Conservation (phyloP, 2,329 filamentous ascomycete species). For the Cladosporium sp. region DNA sequence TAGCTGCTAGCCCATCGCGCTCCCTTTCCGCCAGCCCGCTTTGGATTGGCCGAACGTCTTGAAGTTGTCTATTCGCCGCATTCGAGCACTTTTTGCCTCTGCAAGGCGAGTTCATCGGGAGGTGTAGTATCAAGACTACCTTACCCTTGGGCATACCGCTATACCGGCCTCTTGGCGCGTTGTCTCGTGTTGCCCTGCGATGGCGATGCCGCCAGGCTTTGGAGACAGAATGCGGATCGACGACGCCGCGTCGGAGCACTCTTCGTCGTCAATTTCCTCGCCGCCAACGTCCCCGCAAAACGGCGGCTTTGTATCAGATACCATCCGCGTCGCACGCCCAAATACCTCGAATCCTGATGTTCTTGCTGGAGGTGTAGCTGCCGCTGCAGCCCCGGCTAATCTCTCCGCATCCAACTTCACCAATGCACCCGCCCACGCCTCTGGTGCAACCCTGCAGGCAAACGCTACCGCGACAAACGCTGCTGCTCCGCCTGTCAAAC, state of each 20-base stretch:
- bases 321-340: slow-evolving; percentile 23
- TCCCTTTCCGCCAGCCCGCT: slow-evolving; percentile 1
- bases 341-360: slow-evolving; percentile 16
- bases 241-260: slow-evolving; percentile 18
- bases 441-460: too few relatives aligned
- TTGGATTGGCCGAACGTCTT: slow-evolving; percentile 13
- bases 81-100: neutral
- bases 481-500: slow-evolving; percentile 27
- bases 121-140: neutral
- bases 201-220: slow-evolving; percentile 18
- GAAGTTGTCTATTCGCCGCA: neutral
- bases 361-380: slow-evolving; percentile 32
- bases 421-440: slow-evolving; percentile 3
- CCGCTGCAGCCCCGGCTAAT: slow-evolving; percentile 24
- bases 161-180: slow-evolving; percentile 17
- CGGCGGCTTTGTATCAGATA: slow-evolving; percentile 17
- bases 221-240: slow-evolving; percentile 18
- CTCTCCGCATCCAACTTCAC: slow-evolving; percentile 18
- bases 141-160: neutral
- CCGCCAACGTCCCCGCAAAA: slow-evolving; percentile 24
- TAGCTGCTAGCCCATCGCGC: neutral
- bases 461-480: slow-evolving; percentile 18
- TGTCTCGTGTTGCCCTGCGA: neutral
- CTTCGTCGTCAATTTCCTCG: slow-evolving; percentile 23
- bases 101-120: neutral